These are phyloP conservation scores for Thozetella sp. DNA, from an alignment of 495 filamentous ascomycete genomes.

Conservation along the genomic window DNA sequence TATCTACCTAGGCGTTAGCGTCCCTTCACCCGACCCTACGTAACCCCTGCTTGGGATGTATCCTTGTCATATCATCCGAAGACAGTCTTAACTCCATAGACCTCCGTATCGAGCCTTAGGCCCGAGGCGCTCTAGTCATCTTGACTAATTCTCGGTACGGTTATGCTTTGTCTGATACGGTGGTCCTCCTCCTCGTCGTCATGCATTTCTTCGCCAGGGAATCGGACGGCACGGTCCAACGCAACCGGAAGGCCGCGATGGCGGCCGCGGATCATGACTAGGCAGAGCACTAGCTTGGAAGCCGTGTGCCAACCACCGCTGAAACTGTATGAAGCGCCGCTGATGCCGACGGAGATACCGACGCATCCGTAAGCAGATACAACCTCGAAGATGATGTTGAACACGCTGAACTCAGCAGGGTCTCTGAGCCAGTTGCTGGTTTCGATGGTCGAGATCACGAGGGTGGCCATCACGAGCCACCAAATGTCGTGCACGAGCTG, in stretches of 20 bases:
- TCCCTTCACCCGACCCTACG: too few relatives aligned
- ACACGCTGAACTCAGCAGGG: slow-evolving; percentile 73
- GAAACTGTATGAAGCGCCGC: slow-evolving; percentile 70
- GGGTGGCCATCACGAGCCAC: slow-evolving; percentile 77
- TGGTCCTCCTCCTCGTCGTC: slow-evolving; percentile 43
- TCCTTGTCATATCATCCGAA: too few relatives aligned
- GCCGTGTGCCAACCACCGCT: slow-evolving; percentile 69
- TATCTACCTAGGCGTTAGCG: too few relatives aligned
- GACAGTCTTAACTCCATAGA: too few relatives aligned
- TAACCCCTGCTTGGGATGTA: too few relatives aligned
- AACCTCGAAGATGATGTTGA: slow-evolving; percentile 86
- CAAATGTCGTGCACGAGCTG: slow-evolving; percentile 87
- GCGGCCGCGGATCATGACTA: slow-evolving; percentile 76
- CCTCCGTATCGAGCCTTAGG: too few relatives aligned
- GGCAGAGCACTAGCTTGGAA: slow-evolving; percentile 76
- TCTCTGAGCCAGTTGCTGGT: slow-evolving; percentile 63
- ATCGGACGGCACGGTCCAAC: slow-evolving; percentile 74
- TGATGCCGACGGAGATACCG: slow-evolving; percentile 75
- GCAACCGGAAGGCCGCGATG: slow-evolving; percentile 82
- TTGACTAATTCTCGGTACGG: slow-evolving; percentile 23
- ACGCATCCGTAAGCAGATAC: slow-evolving; percentile 87
- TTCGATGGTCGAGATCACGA: slow-evolving; percentile 77
- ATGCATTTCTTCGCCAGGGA: slow-evolving; percentile 63
- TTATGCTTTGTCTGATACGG: slow-evolving; percentile 36
- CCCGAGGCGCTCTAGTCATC: slow-evolving; percentile 5